Conservation (phyloP, 768 basidiomycete species). For the Tulasnella sp. region DNA sequence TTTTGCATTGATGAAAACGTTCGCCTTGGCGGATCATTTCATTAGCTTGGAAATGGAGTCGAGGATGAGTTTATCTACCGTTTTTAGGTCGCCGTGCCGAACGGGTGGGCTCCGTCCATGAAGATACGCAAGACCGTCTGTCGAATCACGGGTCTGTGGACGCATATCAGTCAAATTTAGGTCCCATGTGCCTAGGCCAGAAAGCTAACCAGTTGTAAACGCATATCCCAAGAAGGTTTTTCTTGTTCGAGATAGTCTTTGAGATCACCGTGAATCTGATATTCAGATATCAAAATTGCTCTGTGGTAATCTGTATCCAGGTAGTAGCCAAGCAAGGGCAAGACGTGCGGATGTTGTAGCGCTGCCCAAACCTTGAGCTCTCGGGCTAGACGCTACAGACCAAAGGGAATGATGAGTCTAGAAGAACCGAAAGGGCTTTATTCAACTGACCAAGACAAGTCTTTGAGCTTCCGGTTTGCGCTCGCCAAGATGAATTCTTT, state of each 20-base stretch:
- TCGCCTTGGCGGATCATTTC: not conserved
- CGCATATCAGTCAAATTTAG: too few relatives aligned
- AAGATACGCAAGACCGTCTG: slow-evolving; percentile 10
- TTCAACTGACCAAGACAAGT: too few relatives aligned
- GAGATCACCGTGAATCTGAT: not conserved
- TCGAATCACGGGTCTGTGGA: not conserved
- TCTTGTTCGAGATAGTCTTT: not conserved
- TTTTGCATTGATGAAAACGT: not conserved
- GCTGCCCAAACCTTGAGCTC: not conserved
- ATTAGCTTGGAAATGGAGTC: too few relatives aligned
- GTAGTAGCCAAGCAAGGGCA: not conserved
- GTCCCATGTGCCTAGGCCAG: not conserved
- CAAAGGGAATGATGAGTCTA: too few relatives aligned
- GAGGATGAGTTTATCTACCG: not conserved
- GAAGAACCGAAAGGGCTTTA: too few relatives aligned
- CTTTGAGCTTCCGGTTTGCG: too few relatives aligned
- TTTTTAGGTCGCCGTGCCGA: not conserved
- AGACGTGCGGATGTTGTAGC: not conserved
- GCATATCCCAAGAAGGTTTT: not conserved
- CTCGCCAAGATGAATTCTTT: too few relatives aligned
- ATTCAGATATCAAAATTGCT: not conserved
- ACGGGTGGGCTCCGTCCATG: not conserved
- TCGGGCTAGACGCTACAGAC: not conserved
- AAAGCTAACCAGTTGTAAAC: not conserved
- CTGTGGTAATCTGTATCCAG: not conserved